Evolutionary conservation across 192 early-diverging fungal species (phyloP), one percentile per base, ranked within the genome.

Genomic region (Geranomyces michiganensis): DNA sequence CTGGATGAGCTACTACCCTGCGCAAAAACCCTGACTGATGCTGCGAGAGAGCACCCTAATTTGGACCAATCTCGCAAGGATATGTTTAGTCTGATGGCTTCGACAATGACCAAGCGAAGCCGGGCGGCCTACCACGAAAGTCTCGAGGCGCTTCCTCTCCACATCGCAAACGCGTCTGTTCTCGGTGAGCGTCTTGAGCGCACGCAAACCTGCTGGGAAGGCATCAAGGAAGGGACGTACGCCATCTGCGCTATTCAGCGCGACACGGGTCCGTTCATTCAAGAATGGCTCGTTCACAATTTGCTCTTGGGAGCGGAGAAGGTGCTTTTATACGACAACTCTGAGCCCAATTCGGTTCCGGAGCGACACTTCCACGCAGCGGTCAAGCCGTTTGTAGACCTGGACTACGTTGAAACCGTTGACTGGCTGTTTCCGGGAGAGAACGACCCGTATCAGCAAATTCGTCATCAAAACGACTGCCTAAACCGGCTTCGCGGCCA

Each of bases 251-350:
- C 27, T 15, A 24, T 63, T 7, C 61, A 63, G 61, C 61, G 36
- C 24, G 24, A 22, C 36, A 17, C 32, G 61, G 61, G 61, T 12
- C 61, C 61, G 12, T 63, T 63, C 24, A 36, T 63, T 33, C 61
- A 63, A 43, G 61, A 63, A 24, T 63, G 61, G 61, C 8, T 63
- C 29, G 12, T 32, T 63, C 61, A 63, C 24, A 12, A 63, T 14
- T 32, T 63, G 32, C 61, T 63, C 31, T 19, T 63, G 29, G 61
- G 61, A 24, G 61, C 61, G 7, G 8, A 12, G 9, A 63, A 63
- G 24, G 33, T 63, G 27, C 19, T 33, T 24, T 9, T 63, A 7
- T 63, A 63, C 61, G 61, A 63, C 24, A 63, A 63, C 36, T 33
- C 29, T 15, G 31, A 30, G 8, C 33, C 33, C 9, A 15, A 8